These are phyloP conservation scores for Penicillium bialowiezense DNA, from an alignment of 495 filamentous ascomycete species.

Conservation along the genomic window DNA sequence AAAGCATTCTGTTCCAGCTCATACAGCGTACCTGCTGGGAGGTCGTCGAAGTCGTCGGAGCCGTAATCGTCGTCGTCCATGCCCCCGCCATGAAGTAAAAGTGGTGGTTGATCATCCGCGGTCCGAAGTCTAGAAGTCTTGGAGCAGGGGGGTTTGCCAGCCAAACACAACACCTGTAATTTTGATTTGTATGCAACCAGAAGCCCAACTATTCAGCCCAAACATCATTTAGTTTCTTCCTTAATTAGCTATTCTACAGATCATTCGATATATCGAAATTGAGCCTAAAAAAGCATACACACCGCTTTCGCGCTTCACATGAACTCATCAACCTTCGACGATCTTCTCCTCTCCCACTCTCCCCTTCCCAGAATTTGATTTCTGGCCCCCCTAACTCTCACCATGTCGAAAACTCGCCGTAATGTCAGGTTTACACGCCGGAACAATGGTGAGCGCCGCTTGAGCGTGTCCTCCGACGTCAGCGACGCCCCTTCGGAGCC, in stretches of 20 bases:
- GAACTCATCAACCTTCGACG: conserved; percentile 22
- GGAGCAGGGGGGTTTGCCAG: background rate
- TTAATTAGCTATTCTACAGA: too few species aligned
- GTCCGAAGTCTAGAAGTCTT: background rate
- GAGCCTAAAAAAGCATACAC: background rate
- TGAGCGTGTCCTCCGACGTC: conserved; percentile 70
- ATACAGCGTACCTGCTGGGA: conserved; percentile 50
- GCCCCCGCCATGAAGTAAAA: conserved; percentile 48
- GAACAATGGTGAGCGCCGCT: conserved; percentile 56
- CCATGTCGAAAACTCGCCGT: conserved; percentile 73
- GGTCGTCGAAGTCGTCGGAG: conserved; percentile 60
- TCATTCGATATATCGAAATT: background rate
- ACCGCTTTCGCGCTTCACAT: conserved; percentile 28
- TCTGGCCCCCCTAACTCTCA: conserved; percentile 13
- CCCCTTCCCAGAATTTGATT: conserved; percentile 7
- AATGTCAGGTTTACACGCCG: conserved; percentile 81
- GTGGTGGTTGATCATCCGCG: background rate
- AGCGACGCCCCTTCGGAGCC: conserved; percentile 73
- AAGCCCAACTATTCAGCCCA: background rate
- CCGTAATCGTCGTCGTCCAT: conserved; percentile 66
- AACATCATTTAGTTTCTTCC: too few species aligned
- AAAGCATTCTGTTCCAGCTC: conserved; percentile 56
- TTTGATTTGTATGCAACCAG: background rate
- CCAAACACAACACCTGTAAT: background rate
- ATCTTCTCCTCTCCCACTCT: conserved; percentile 21